phyloP scores from a whole-genome alignment of 148 eudicot species.

The Polygonum maritimum region DNA sequence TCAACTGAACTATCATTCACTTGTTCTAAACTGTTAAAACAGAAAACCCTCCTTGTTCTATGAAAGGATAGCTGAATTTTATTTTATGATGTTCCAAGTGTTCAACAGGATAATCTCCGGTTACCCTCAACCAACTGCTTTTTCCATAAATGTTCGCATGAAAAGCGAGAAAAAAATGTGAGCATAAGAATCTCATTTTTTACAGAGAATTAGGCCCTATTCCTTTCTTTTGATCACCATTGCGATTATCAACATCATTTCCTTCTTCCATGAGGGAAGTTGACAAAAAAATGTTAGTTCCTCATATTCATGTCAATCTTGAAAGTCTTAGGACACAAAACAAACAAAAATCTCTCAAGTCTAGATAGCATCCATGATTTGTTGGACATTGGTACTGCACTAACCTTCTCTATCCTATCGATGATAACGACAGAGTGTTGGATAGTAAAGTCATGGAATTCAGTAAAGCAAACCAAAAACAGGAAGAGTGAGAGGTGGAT shows the following conservation, averaged over 20 bases:
- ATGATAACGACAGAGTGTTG: background rate
- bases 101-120: background rate
- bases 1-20: background rate
- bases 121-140: background rate
- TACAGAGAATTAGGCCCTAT: background rate
- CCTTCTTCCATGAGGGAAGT: background rate
- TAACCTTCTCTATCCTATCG: background rate
- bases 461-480: background rate
- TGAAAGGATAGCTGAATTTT: background rate
- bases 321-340: background rate
- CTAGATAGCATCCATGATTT: background rate
- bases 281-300: background rate
- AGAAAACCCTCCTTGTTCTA: background rate
- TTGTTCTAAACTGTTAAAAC: background rate
- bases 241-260: background rate
- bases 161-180: background rate
- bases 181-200: background rate
- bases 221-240: background rate
- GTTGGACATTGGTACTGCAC: background rate
- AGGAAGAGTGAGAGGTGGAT: slow-evolving; percentile 6
- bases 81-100: background rate
- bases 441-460: background rate
- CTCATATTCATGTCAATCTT: background rate
- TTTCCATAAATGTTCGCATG: background rate
- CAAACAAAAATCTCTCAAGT: background rate